A percentile compares a stretch with the other conserved stretches of the same genome.
phyloP scores from a whole-genome alignment of 2,329 filamentous ascomycete genomes.

The Trichoderma guizhouense region DNA sequence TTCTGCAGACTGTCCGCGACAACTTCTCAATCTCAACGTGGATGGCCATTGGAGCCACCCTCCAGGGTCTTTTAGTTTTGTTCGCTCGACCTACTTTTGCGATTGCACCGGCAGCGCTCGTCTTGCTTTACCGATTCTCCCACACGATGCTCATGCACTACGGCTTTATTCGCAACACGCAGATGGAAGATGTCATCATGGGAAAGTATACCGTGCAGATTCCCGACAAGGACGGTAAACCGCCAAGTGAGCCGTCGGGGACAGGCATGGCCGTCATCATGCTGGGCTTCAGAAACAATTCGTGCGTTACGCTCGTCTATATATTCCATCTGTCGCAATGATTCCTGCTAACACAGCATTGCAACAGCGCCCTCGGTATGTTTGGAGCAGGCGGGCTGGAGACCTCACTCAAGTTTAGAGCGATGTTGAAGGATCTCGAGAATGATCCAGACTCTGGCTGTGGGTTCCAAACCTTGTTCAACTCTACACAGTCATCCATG shows the following conservation, averaged over 20 bases:
- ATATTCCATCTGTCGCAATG: not conserved
- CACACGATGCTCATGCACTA: slow-evolving; percentile 6
- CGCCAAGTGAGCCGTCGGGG: not conserved
- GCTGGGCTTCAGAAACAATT: slow-evolving; percentile 1
- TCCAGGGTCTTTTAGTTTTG: not conserved
- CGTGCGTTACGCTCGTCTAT: not conserved
- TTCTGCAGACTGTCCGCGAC: slow-evolving; percentile 4
- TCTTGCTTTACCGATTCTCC: not conserved
- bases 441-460: not conserved
- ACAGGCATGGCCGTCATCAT: slow-evolving; percentile 1
- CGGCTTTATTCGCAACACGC: slow-evolving; percentile 6
- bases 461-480: not conserved
- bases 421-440: not conserved
- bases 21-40: slow-evolving; percentile 13
- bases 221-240: not conserved
- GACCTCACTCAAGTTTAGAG: not conserved
- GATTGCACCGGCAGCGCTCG: not conserved
- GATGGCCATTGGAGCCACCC: slow-evolving; percentile 9
- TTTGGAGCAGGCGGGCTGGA: slow-evolving; percentile 2
- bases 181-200: slow-evolving; percentile 9
- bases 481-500: too few species aligned
- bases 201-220: slow-evolving; percentile 9
- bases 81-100: slow-evolving; percentile 4
- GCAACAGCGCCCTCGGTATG: slow-evolving; percentile 3
- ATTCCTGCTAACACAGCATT: not conserved